These are phyloP conservation scores for Didymella glomerata DNA, from an alignment of 2,329 filamentous ascomycete species.

Conservation along the genomic window DNA sequence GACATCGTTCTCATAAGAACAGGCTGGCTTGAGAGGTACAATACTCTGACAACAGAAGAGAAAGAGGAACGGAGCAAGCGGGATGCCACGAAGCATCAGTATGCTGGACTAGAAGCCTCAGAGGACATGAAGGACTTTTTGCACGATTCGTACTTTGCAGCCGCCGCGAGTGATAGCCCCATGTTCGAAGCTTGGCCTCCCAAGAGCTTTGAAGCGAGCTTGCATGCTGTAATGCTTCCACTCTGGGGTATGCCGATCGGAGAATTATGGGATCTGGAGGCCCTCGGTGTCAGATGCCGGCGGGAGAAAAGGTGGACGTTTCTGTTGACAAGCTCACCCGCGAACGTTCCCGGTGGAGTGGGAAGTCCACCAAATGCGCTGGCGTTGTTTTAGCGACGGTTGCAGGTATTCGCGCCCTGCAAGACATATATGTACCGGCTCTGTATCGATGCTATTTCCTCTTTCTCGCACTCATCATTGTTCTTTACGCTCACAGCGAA, in stretches of 20 bases:
- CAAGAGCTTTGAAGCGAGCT: neutral
- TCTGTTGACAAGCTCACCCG: constrained; percentile 65
- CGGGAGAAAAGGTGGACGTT: constrained; percentile 53
- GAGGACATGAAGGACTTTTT: constrained; percentile 82
- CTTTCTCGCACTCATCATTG: neutral
- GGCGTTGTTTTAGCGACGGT: constrained; percentile 27
- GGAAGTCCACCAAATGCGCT: constrained; percentile 43
- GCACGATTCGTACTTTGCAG: constrained; percentile 66
- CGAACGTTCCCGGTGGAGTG: constrained; percentile 38
- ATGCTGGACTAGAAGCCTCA: constrained; percentile 77
- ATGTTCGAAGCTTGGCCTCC: neutral
- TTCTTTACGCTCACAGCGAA: too few species aligned
- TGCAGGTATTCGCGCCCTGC: neutral
- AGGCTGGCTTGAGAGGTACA: constrained; percentile 33
- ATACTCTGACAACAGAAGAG: constrained; percentile 23
- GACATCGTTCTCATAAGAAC: constrained; percentile 46
- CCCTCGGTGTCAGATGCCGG: constrained; percentile 39
- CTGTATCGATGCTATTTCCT: neutral
- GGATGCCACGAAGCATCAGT: constrained; percentile 29
- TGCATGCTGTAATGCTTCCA: constrained; percentile 36
- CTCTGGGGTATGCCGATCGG: constrained; percentile 47
- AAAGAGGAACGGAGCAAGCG: constrained; percentile 17
- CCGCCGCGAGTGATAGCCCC: constrained; percentile 10
- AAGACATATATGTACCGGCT: neutral
- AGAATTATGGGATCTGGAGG: constrained; percentile 49